Evolutionary conservation across 768 basidiomycete genomes (phyloP), one percentile per base, ranked within the genome.

Genomic region (Coprinopsis sp.): DNA sequence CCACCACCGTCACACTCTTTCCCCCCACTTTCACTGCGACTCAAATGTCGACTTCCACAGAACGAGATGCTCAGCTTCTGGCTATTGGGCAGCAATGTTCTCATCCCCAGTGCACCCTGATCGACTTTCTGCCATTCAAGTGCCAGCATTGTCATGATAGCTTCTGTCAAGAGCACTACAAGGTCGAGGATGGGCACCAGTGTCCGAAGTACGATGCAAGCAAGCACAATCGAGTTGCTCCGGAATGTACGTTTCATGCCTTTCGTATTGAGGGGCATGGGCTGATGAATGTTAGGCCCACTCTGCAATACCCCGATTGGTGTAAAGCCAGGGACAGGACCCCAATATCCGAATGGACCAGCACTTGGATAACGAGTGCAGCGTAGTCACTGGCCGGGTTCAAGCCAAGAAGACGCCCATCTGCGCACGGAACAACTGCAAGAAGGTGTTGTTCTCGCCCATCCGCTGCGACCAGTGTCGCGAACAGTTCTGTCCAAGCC

Each of bases 121-220:
- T 91, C 58, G 90, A 92, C 69, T 91, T 91, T 54, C 70, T 92
- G 10, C 89, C 90, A 0, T 86, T 91, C 73, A 86, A 84, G 64
- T 93, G 90, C 62, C 82, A 87, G 40, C 87, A 90, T 56, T 93
- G 90, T 62, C 58, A 72, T 12, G 62, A 72, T 13, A 70, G 73
- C 0, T 92, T 81, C 67, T 93, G 91, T 55, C 79, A 80, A 33
- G 84, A 89, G 11, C 90, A 93, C 58, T 91, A 83, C 68, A 77
- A 76, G 51, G 84, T 83, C 11, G 67, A 74, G 14, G n/a, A n/a
- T n/a, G 73, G 72, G 2, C 90, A 92, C 57, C 68, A 64, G 29
- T 90, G 91, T 58, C 61, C 74, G 2, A 72, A 83, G 54, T 90
- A 83, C 57, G 85, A 91, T 54, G 79, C 84, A 58, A 69, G 65